A percentile compares a stretch with the other conserved stretches of the same genome.
These are phyloP conservation scores for Colletotrichum spinosum DNA, from an alignment of 2,329 filamentous ascomycete genomes.

Conservation along the genomic window DNA sequence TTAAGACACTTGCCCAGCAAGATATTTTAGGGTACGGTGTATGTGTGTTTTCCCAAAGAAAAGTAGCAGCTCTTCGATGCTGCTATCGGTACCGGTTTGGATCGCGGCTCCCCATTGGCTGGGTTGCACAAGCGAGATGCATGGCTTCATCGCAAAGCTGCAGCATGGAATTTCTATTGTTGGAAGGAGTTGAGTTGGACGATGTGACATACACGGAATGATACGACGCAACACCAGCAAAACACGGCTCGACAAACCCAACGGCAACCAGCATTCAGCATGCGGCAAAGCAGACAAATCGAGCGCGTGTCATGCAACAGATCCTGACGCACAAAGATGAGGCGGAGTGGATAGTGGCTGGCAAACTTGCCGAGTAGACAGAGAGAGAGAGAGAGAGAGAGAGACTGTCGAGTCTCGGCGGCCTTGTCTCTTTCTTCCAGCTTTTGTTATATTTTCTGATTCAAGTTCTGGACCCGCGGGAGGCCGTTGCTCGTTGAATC, in stretches of 20 bases:
- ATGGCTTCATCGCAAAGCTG: conserved; percentile 6
- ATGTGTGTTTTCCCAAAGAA: too few species aligned
- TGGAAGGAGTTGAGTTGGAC: not conserved
- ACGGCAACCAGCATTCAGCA: too few species aligned
- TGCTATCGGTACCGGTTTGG: not conserved
- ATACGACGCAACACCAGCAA: not conserved
- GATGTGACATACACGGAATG: not conserved
- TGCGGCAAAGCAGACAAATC: not conserved
- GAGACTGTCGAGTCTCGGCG: not conserved
- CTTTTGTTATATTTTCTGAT: not conserved
- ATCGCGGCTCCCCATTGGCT: not conserved
- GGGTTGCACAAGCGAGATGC: conserved; percentile 4
- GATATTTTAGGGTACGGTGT: too few species aligned
- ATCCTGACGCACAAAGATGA: conserved; percentile 18
- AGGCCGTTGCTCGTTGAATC: conserved; percentile 13
- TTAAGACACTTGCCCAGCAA: conserved; percentile 4
- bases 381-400: conserved; percentile 7
- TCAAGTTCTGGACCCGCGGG: conserved; percentile 5
- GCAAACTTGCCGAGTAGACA: conserved; percentile 26
- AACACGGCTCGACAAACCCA: conserved; percentile 7
- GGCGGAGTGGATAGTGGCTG: conserved; percentile 17
- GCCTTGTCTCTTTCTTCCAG: not conserved
- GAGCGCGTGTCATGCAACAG: conserved; percentile 17
- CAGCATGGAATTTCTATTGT: conserved; percentile 5
- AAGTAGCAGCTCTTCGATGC: too few species aligned